Evolutionary conservation across 257 asterid genomes (phyloP).

Genomic region (Primulina eburnea): DNA sequence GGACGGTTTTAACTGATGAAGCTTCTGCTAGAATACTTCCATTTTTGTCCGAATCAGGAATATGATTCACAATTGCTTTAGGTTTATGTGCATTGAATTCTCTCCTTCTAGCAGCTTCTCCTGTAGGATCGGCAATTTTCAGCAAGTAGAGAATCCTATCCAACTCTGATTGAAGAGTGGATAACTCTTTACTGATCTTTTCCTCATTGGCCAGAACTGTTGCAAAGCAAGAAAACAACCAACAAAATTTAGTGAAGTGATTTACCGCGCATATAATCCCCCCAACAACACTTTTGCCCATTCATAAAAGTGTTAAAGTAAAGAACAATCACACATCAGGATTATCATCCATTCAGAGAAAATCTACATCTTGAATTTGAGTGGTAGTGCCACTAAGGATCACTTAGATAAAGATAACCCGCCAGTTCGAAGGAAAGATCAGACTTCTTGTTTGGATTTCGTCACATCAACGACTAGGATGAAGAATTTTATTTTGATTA

Average conservation of each 20-base stretch:
- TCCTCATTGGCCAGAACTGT: conserved; percentile 69
- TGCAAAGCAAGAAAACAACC: conserved; percentile 24
- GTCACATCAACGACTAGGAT: conserved; percentile 14
- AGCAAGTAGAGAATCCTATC: conserved; percentile 84
- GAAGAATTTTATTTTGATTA: neutral
- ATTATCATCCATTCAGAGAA: neutral
- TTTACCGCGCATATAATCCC: conserved; percentile 8
- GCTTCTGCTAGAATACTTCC: conserved; percentile 34
- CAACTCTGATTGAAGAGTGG: conserved; percentile 69
- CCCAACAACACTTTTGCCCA: conserved; percentile 7
- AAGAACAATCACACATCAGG: conserved; percentile 9
- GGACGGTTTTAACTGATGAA: conserved; percentile 26
- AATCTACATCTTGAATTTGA: neutral
- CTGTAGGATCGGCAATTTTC: conserved; percentile 88
- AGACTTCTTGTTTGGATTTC: conserved; percentile 3
- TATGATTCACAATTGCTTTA: conserved; percentile 20
- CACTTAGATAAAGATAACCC: neutral
- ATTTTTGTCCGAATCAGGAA: conserved; percentile 26
- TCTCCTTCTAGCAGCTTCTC: conserved; percentile 77
- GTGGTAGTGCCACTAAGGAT: neutral
- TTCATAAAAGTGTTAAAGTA: conserved; percentile 1
- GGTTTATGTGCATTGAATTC: conserved; percentile 47
- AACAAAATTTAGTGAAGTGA: conserved; percentile 20
- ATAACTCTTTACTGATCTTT: conserved; percentile 53
- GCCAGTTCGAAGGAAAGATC: conserved; percentile 3